Evolutionary conservation across 257 asterid species (phyloP), one percentile per base, ranked within the genome.

Genomic region (Perilla frutescens): DNA sequence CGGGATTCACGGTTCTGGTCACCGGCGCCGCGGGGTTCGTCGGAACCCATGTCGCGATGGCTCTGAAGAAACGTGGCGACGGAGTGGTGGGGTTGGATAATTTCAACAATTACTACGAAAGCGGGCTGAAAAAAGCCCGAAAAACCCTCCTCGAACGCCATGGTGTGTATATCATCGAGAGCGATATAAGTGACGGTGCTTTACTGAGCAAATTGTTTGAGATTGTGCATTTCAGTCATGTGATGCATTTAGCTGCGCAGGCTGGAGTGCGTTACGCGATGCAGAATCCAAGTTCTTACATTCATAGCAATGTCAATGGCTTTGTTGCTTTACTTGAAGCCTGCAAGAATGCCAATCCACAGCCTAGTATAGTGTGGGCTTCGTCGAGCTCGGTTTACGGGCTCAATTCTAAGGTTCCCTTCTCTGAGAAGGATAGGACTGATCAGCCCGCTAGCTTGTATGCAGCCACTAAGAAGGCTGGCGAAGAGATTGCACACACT

Each of bases 1-100:
- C 80, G 5, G 92, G 92, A 4, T 58, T 84, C 59, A 80, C 89
- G 1, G 89, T 91, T 26, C 85, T 91, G 0, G 97, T 91, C 41
- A 91, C 97, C 14, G 97, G 97, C 69, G 97, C 97, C 20, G 93
- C 90, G 0, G 96, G 97, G 0, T 91, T 91, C 71, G 96, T 91
- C 7, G 97, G 97, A 5, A 63, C 84, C 74, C 97, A 91, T 37
- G 94, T 84, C 55, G 84, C 96, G 0, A 39, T 80, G n/a, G 81
- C 87, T 3, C 77, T 91, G 7, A 89, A 88, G 72, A 79, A 81
- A 1, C 89, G 96, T 0, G 97, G 97, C 2, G 96, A 91, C 13
- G 97, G 97, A 9, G 96, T 91, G 2, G 85, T 91, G 3, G 97
- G 97, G 53, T 79, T 91, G 51, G 97, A 91, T 55, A 91, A 89